These are phyloP conservation scores for Nissolia schottii DNA, from an alignment of 306 rosid genomes.

Conservation along the genomic window DNA sequence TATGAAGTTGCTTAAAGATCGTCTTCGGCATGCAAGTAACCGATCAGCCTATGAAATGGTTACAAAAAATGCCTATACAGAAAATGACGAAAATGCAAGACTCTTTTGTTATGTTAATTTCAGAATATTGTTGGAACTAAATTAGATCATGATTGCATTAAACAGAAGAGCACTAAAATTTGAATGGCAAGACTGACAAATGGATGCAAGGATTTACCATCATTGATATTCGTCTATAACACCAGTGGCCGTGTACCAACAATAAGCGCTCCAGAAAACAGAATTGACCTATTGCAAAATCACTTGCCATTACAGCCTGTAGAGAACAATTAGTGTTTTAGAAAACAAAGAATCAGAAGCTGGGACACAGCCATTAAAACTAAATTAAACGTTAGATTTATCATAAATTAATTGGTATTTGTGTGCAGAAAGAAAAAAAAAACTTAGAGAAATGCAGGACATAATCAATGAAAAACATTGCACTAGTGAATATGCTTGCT, in stretches of 20 bases:
- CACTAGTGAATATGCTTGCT: no score
- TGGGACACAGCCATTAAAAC: background rate
- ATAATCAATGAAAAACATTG: no score
- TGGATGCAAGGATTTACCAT: constrained; percentile 57
- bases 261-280: constrained; percentile 77
- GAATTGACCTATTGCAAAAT: constrained; percentile 75
- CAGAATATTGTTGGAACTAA: background rate
- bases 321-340: background rate
- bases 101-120: background rate
- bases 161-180: background rate
- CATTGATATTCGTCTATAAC: constrained; percentile 84
- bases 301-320: constrained; percentile 98
- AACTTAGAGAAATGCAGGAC: background rate
- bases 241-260: constrained; percentile 94
- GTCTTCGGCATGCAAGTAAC: background rate
- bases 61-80: background rate
- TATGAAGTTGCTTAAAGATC: background rate
- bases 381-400: background rate
- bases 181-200: background rate
- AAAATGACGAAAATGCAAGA: background rate
- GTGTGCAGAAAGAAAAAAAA: background rate
- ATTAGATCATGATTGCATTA: background rate
- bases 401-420: background rate
- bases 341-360: constrained; percentile 13
- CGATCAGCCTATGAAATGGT: background rate